A percentile compares a stretch with the other conserved stretches of the same genome.
Evolutionary conservation across 371 early-diverging fungal species (phyloP).

Genomic region (Rhizomucor miehei): DNA sequence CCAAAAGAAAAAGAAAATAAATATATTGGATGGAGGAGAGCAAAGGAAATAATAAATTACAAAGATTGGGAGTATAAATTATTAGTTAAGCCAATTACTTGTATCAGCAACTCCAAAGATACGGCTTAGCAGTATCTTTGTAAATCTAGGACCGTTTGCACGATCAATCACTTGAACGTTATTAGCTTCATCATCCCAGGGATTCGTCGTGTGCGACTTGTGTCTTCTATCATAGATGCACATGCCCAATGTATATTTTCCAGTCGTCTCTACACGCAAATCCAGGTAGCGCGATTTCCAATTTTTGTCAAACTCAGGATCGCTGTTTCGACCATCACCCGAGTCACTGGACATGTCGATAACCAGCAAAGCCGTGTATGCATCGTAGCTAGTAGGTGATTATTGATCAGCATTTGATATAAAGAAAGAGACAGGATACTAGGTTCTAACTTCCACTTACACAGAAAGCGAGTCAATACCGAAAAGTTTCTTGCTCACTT

Average conservation of each 20-base stretch:
- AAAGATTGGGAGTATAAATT: too few relatives aligned
- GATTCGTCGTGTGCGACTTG: conserved; percentile 8
- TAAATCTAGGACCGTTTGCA: conserved; percentile 34
- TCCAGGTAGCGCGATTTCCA: conserved; percentile 37
- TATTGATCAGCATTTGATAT: too few relatives aligned
- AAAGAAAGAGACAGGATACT: too few relatives aligned
- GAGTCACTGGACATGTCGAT: conserved; percentile 22
- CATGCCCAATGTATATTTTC: conserved; percentile 49
- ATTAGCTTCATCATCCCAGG: conserved; percentile 24
- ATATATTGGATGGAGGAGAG: too few relatives aligned
- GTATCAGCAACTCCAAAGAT: conserved; percentile 12
- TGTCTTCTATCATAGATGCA: conserved; percentile 36
- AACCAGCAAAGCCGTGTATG: conserved; percentile 17
- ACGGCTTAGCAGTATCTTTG: conserved; percentile 13
- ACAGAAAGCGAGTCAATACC: conserved; percentile 9
- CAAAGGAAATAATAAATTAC: too few relatives aligned
- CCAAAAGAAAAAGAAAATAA: too few relatives aligned
- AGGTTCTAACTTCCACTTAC: too few relatives aligned
- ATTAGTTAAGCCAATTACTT: too few relatives aligned
- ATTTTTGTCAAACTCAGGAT: conserved; percentile 8
- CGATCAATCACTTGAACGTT: conserved; percentile 33
- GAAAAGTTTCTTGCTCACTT: conserved; percentile 8
- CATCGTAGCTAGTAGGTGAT: conserved; percentile 31
- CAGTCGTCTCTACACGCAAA: conserved; percentile 44
- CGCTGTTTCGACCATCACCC: conserved; percentile 13